phyloP scores from a whole-genome alignment of 192 early-diverging fungal genomes.

The Coemansia sp. region DNA sequence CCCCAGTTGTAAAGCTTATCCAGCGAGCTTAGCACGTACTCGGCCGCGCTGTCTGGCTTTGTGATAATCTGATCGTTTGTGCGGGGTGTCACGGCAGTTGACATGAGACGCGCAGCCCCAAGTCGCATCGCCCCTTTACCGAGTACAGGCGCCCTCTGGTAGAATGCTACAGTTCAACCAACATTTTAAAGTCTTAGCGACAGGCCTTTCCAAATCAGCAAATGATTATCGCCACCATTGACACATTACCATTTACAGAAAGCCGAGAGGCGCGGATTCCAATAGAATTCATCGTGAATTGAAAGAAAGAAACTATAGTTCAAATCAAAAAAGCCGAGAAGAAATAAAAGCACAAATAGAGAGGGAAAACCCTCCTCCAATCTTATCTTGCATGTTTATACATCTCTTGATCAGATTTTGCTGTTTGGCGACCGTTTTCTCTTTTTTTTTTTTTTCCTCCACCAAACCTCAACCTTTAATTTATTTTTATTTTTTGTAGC shows the following conservation, averaged over 20 bases:
- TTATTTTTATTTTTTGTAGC: not conserved
- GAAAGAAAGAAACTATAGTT: not conserved
- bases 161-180: not conserved
- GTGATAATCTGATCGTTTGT: constrained; percentile 52
- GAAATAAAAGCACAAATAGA: not conserved
- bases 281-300: constrained; percentile 28
- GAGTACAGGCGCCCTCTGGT: not conserved
- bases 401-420: not conserved
- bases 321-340: not conserved
- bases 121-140: constrained; percentile 10
- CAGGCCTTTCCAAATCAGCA: not conserved
- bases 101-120: constrained; percentile 25
- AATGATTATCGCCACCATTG: not conserved
- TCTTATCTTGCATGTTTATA: not conserved
- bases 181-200: not conserved
- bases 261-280: constrained; percentile 30
- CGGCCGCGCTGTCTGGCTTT: constrained; percentile 56
- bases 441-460: not conserved
- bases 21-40: constrained; percentile 85
- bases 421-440: not conserved
- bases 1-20: constrained; percentile 93
- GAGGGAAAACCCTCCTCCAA: too few relatives aligned
- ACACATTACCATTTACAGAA: constrained; percentile 1
- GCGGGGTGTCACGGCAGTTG: constrained; percentile 47
- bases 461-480: not conserved